Conservation (phyloP, 2,329 filamentous ascomycete genomes). For the Fusarium temperatum region DNA sequence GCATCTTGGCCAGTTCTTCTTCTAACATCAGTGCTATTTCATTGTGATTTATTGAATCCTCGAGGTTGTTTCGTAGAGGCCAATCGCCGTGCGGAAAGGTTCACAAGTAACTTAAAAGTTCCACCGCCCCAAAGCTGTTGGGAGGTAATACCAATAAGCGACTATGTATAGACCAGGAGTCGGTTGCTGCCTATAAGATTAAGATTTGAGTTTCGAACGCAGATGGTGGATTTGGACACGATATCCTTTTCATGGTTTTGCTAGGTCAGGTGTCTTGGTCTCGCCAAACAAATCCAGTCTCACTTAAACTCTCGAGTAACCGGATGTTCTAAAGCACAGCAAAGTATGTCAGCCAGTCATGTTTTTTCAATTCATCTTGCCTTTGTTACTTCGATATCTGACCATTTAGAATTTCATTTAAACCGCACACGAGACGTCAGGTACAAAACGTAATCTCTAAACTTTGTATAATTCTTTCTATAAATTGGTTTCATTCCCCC, state of each 20-base stretch:
- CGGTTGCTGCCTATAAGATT: fast-evolving
- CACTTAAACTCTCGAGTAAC: not conserved
- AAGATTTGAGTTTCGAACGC: not conserved
- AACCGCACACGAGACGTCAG: fast-evolving
- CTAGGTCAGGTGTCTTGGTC: too few species aligned
- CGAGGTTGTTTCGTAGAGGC: fast-evolving
- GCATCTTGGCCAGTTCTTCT: too few species aligned
- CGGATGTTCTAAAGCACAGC: fast-evolving
- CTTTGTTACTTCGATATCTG: not conserved
- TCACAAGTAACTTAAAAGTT: not conserved
- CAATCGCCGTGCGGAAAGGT: not conserved
- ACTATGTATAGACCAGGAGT: too few species aligned
- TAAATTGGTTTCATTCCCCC: fast-evolving
- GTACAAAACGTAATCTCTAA: too few species aligned
- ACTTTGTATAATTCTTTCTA: fast-evolving
- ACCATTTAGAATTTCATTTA: fast-evolving
- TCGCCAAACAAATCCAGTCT: not conserved
- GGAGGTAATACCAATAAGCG: not conserved
- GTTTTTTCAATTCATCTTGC: fast-evolving
- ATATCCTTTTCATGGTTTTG: not conserved
- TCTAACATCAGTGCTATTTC: not conserved
- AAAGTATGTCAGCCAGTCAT: not conserved
- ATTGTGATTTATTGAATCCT: too few species aligned
- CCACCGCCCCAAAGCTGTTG: not conserved
- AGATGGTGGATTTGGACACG: not conserved